These are phyloP conservation scores for Lactarius sanguifluus DNA, from an alignment of 768 basidiomycete genomes.

Conservation along the genomic window DNA sequence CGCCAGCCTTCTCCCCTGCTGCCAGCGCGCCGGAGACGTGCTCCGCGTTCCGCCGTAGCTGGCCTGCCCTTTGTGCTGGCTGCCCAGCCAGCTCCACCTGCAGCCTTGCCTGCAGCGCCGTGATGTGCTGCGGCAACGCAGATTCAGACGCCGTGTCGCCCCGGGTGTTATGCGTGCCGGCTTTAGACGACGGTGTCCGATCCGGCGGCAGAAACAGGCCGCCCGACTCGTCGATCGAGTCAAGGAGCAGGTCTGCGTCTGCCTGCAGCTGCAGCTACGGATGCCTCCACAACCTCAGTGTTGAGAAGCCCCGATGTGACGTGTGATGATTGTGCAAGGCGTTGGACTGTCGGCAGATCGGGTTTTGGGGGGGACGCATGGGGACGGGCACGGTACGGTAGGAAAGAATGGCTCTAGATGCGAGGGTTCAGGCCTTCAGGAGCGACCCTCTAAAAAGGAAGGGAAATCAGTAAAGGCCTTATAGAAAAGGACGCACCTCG, in stretches of 20 bases:
- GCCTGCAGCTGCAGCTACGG: not conserved
- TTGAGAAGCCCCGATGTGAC: slow-evolving; percentile 26
- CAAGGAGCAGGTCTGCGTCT: slow-evolving; percentile 15
- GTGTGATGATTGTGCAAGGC: slow-evolving; percentile 27
- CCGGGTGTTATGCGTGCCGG: not conserved
- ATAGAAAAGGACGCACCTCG: slow-evolving; percentile 42
- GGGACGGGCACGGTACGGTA: not conserved
- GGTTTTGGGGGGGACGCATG: slow-evolving; percentile 38
- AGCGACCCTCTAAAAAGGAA: slow-evolving; percentile 42
- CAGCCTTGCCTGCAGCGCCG: slow-evolving; percentile 56
- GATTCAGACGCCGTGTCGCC: not conserved
- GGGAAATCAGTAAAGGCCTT: not conserved
- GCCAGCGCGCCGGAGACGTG: slow-evolving; percentile 35
- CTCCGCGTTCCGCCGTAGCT: slow-evolving; percentile 44
- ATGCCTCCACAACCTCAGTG: not conserved
- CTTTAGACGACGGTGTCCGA: slow-evolving; percentile 10
- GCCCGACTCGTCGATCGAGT: slow-evolving; percentile 24
- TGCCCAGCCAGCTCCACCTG: slow-evolving; percentile 76
- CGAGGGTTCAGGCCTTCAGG: slow-evolving; percentile 36
- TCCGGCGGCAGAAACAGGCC: slow-evolving; percentile 34
- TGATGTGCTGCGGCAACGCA: too few relatives aligned
- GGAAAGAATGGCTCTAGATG: slow-evolving; percentile 16
- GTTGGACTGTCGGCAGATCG: slow-evolving; percentile 5
- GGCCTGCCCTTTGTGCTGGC: slow-evolving; percentile 81
- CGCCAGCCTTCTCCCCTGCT: slow-evolving; percentile 63